Evolutionary conservation across 495 filamentous ascomycete species (phyloP), one percentile per base, ranked within the genome.

Genomic region (Penicillium tannophilum): DNA sequence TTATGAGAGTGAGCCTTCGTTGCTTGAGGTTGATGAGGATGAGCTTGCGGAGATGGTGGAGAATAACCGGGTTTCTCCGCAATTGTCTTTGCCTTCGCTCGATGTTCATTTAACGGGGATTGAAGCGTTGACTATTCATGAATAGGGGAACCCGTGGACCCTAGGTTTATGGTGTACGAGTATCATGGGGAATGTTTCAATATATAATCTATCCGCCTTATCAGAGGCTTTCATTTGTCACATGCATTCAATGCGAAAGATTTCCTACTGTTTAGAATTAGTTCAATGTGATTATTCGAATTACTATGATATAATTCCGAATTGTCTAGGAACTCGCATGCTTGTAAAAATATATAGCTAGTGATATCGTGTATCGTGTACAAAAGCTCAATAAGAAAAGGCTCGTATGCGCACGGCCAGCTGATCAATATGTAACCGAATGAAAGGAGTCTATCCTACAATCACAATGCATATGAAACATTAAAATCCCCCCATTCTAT

Each of bases 381-480:
- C 41, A 46, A 28, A 49, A 49, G 26, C 23, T 47, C 19, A 53
- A 58, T 44, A 23, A 23, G 46, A 51, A 52, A 31, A 33, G 46
- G 46, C 52, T 50, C 45, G 59, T 61, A 56, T 56, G 53, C 41
- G 39, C 36, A 58, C 55, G 43, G 43, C 43, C 19, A 46, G 43
- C 43, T 46, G 43, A 59, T 41, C 26, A 39, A 56, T 50, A n/a
- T 30, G 44, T 47, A 41, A 19, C 26, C 12, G 12, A 50, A 50
- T 50, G 16, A 23, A 30, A 61, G 36, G 44, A 9, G 43, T 67
- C 59, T 65, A 67, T 62, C 56, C 44, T 43, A 56, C 52, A 60
- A 50, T 24, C 11, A 52, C 28, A 23, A 62, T 65, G 62, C 56
- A 63, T 67, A 67, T 67, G 42, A 47, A 65, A 67, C 59, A 66